A percentile compares a stretch with the other conserved stretches of the same genome.
Evolutionary conservation across 805 yeast species (phyloP).

Genomic region (Wickerhamomyces alni): DNA sequence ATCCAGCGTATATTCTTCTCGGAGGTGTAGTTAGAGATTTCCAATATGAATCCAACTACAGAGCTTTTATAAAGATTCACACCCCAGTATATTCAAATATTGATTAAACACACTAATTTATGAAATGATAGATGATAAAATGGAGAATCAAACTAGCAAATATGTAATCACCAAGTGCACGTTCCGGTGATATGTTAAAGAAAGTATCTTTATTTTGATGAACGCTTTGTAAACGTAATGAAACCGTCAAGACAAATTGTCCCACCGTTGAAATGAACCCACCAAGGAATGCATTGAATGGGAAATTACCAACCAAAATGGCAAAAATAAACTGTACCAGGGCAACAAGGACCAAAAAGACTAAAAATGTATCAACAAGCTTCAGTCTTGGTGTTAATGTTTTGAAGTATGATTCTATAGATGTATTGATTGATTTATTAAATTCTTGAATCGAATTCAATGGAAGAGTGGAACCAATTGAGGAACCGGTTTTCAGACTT

Average conservation of each 20-base stretch:
- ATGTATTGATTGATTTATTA: slow-evolving; percentile 24
- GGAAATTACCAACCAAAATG: slow-evolving; percentile 77
- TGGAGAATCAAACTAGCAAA: slow-evolving; percentile 86
- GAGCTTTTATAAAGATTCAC: too few species aligned
- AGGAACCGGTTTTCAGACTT: not conserved
- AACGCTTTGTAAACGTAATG: slow-evolving; percentile 69
- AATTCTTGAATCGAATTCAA: slow-evolving; percentile 23
- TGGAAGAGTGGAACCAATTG: slow-evolving; percentile 1
- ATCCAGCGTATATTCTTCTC: too few species aligned
- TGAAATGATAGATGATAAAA: slow-evolving; percentile 85
- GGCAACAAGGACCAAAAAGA: slow-evolving; percentile 69
- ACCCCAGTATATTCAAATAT: too few species aligned
- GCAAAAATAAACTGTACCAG: slow-evolving; percentile 74
- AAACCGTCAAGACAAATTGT: slow-evolving; percentile 85
- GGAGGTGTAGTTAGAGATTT: too few species aligned
- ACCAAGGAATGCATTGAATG: slow-evolving; percentile 93
- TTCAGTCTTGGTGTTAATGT: slow-evolving; percentile 40
- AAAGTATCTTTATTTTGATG: slow-evolving; percentile 33
- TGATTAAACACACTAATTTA: too few species aligned
- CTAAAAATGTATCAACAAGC: slow-evolving; percentile 73
- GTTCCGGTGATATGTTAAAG: slow-evolving; percentile 39
- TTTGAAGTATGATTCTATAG: slow-evolving; percentile 26
- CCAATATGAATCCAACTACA: too few species aligned
- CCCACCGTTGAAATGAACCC: slow-evolving; percentile 93
- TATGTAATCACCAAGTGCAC: slow-evolving; percentile 83